Evolutionary conservation across 202 grass and related monocot genomes (phyloP), one percentile per base, ranked within the genome.

Genomic region (Alloteropsis angusta): DNA sequence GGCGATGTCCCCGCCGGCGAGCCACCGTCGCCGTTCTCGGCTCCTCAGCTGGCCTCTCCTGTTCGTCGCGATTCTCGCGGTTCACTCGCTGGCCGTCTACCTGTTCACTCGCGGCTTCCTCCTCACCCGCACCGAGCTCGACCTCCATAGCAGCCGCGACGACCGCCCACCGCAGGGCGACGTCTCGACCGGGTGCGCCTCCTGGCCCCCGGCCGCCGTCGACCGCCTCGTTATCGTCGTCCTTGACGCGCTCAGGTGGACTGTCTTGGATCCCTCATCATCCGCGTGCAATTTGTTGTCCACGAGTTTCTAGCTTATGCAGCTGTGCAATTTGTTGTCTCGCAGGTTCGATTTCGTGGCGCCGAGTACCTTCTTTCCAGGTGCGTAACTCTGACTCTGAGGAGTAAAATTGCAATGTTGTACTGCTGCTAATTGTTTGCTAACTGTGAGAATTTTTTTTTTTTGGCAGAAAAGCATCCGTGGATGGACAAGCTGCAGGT

Each of bases 71-170:
- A 60, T 92, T 53, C 87, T 92, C 37, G 30, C 41, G 15, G 9
- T 82, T 30, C 94, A 97, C 62, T 86, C 85, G 35, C 14, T 86
- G 13, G 76, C 84, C 30, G 68, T 97, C 79, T 97, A 87, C 85
- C 83, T 94, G 46, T 97, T 97, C 80, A 97, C 91, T 52, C 91
- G 91, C 6, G 91, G 94, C 23, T 97, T 97, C 85, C 94, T 97
- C 26, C 87, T 97, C 68, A 94, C 91, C 9, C 87, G 91, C 77
- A 94, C 94, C 42, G 94, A 97, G 85, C 94, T 97, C 46, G 82
- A 87, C 77, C 54, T 84, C 66, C 88, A 87, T 54, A 94, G 91
- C 73, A 81, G 85, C 77, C 84, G 77, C 21, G 88, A 84, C 25
- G 94, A 94, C 76, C 76, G 78, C 85, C 68, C 49, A 17, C 61